A percentile compares a stretch with the other conserved stretches of the same genome.
phyloP scores from a whole-genome alignment of 2,329 filamentous ascomycete genomes.

The Botrytis fragariae region DNA sequence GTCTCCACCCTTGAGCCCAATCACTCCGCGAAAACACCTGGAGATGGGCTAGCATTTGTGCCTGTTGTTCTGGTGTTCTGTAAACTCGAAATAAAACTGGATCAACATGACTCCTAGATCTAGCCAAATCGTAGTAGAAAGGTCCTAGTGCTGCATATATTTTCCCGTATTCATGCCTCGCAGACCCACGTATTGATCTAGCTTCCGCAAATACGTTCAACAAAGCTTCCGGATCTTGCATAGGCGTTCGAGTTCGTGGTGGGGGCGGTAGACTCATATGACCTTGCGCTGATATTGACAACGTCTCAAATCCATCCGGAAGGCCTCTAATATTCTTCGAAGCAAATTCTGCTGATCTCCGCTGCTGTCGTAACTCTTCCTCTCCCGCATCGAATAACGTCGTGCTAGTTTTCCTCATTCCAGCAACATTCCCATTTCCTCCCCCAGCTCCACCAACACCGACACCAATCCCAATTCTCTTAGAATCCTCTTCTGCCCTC shows the following conservation, averaged over 20 bases:
- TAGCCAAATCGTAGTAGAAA: conserved; percentile 80
- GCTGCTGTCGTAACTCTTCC: conserved; percentile 61
- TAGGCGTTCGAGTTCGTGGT: conserved; percentile 38
- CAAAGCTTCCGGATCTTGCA: conserved; percentile 60
- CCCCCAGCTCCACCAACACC: conserved; percentile 28
- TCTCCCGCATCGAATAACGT: conserved; percentile 72
- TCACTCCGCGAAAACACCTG: conserved; percentile 78
- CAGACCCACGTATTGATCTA: conserved; percentile 77
- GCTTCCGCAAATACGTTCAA: conserved; percentile 68
- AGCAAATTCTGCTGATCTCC: conserved; percentile 37
- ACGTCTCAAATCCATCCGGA: conserved; percentile 78
- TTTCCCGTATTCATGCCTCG: conserved; percentile 86
- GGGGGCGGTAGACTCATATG: conserved; percentile 39
- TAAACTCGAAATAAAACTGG: conserved; percentile 85
- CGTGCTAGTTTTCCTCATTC: conserved; percentile 44
- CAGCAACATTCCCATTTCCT: conserved; percentile 15
- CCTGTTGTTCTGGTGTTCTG: conserved; percentile 84
- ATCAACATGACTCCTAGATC: conserved; percentile 70
- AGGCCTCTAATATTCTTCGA: conserved; percentile 37
- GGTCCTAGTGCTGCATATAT: conserved; percentile 85
- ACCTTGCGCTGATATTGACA: conserved; percentile 51
- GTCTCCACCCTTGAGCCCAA: conserved; percentile 68
- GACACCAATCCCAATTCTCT: conserved; percentile 36
- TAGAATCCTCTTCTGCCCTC: conserved; percentile 40
- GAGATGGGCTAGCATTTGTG: conserved; percentile 81